These are phyloP conservation scores for Friedmanniomyces endolithicus DNA, from an alignment of 495 filamentous ascomycete genomes.

Conservation along the genomic window DNA sequence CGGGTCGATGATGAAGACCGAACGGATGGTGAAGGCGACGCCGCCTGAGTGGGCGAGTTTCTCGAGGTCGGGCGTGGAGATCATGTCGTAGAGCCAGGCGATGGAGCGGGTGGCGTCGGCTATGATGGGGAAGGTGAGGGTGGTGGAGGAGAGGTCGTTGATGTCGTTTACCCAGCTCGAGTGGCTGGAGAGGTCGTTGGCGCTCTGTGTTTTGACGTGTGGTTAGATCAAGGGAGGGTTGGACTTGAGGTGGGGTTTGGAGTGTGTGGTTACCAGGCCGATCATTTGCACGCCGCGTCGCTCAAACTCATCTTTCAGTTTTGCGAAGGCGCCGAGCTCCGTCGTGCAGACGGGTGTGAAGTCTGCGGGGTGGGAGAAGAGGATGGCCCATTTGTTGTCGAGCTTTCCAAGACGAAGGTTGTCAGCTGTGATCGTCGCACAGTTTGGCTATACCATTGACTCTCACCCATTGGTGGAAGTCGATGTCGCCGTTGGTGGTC, in stretches of 20 bases:
- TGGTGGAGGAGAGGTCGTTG: slow-evolving; percentile 73
- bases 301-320: slow-evolving; percentile 91
- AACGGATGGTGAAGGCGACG: slow-evolving; percentile 54
- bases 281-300: slow-evolving; percentile 92
- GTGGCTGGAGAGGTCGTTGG: slow-evolving; percentile 58
- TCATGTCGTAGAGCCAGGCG: slow-evolving; percentile 57
- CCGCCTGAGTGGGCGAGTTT: slow-evolving; percentile 34
- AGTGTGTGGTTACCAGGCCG: slow-evolving; percentile 54
- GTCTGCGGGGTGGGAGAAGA: slow-evolving; percentile 92
- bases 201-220: too few relatives aligned
- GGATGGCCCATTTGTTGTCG: slow-evolving; percentile 70
- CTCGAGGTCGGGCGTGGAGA: slow-evolving; percentile 42
- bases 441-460: too few relatives aligned
- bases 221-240: too few relatives aligned
- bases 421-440: too few relatives aligned
- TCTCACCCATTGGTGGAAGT: slow-evolving; percentile 72
- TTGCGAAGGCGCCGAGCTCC: slow-evolving; percentile 92
- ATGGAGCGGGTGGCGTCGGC: slow-evolving; percentile 54
- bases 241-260: neutral
- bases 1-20: slow-evolving; percentile 59
- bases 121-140: slow-evolving; percentile 71
- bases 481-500: slow-evolving; percentile 63
- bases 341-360: slow-evolving; percentile 88
- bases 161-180: slow-evolving; percentile 87
- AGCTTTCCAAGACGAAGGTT: slow-evolving; percentile 46